Base-by-base conservation (phyloP, 306 rosid species). In the Vigna nakashimae region DNA sequence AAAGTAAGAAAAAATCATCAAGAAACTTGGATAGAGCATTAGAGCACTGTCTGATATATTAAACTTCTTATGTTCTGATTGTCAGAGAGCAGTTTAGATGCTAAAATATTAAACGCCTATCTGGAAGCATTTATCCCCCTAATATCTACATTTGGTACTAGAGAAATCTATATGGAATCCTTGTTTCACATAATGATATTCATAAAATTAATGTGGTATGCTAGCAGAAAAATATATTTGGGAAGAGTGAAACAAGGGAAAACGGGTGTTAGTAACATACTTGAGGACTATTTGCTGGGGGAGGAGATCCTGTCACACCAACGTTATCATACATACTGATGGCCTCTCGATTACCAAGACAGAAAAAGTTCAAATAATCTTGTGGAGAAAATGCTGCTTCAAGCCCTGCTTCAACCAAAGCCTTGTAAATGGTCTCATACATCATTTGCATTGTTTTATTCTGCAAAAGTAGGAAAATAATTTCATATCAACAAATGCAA, bases 371-470 rank as follows among this genome's bases (percentile, higher is more conserved):
- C 75, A 94, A 87, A 77, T 92, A 94, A 82, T 94, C 98, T 77
- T 89, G 97, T 3, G 95, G 95, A 74, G 91, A 83, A 89, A 83
- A 87, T 72, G 92, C 94, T 40, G 76, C 93, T 77, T 92, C 97
- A 76, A 94, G 92, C 83, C 97, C 97, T 43, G 73, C 90, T 84
- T 94, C 97, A 82, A 79, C 88, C 80, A 94, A 87, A 51, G 98
- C 97, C 84, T 90, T 94, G 86, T 81, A 92, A 80, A 92, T 76
- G 15, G 89, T 91, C 82, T 89, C 95, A 68, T 94, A 94, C 98
- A 94, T 94, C 97, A 92, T 94, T 89, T 94, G 98, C 98, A 94
- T 94, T 71, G 97, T 94, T 79, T 94, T 94, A 75, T 94, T 77
- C 98, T 94, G 89, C 76, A 62, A 71, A 80, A 43, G 36, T 49